These are phyloP conservation scores for Neoarthrinium moseri DNA, from an alignment of 2,329 filamentous ascomycete species.

Conservation along the genomic window DNA sequence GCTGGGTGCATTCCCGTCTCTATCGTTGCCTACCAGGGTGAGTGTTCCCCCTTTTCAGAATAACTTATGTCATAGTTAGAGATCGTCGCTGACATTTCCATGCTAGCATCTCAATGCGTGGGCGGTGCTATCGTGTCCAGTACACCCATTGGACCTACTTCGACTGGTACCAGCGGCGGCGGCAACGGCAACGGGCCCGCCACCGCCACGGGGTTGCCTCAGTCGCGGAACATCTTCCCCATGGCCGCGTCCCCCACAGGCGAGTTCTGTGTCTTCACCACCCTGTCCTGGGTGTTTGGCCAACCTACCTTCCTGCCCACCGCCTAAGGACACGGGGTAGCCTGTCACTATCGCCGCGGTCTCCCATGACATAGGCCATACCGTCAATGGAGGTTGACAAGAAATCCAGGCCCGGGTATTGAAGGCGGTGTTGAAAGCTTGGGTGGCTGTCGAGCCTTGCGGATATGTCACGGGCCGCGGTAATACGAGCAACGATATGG, in stretches of 20 bases:
- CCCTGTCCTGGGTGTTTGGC: constrained; percentile 9
- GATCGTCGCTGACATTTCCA: background rate
- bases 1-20: constrained; percentile 16
- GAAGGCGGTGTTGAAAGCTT: too few species aligned
- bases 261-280: constrained; percentile 5
- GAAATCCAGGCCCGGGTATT: too few species aligned
- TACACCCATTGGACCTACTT: background rate
- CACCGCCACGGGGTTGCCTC: constrained; percentile 4
- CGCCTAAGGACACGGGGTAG: too few species aligned
- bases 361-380: too few species aligned
- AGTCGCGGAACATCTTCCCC: constrained; percentile 8
- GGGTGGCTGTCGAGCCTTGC: too few species aligned
- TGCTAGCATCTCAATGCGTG: constrained; percentile 11
- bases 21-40: constrained; percentile 13
- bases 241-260: constrained; percentile 8
- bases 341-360: too few species aligned
- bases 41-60: background rate
- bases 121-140: constrained; percentile 12
- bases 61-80: background rate
- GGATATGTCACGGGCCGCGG: too few species aligned
- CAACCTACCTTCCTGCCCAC: constrained; percentile 10
- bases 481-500: background rate
- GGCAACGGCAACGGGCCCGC: constrained; percentile 4
- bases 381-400: too few species aligned
- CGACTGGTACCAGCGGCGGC: background rate